Evolutionary conservation across 495 filamentous ascomycete genomes (phyloP), one percentile per base, ranked within the genome.

Genomic region (Neurospora sp.): DNA sequence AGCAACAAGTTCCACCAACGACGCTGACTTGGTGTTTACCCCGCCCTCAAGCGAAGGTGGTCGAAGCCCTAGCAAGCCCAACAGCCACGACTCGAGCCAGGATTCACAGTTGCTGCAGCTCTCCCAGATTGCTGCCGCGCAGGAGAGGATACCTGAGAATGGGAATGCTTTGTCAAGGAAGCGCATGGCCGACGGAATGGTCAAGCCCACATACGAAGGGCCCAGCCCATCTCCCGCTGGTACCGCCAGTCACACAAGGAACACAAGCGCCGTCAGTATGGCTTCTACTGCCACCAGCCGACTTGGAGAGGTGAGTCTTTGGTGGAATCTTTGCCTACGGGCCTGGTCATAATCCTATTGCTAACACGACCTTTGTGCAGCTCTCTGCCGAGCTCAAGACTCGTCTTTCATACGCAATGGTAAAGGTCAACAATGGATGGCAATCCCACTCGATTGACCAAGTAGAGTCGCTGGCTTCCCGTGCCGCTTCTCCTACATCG

Each of bases 401-500:
- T 8, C 91, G 93, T 70, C 85, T 98, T 14, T 92, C 92, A 7
- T 96, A 97, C 80, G 94, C 93, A 42, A 93, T 95, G 84, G 88
- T 94, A 76, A 97, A 97, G 80, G 90, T 98, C 46, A 91, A 95
- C 81, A 90, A 96, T 79, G 93, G 92, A 70, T 93, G 93, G 87
- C 90, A 95, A 82, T 86, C 88, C 14, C 89, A 88, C 74, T 87
- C 86, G 38, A 86, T 92, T 71, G 88, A 89, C 69, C 89, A 94
- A 74, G 84, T 92, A n/a, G 90, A 94, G 77, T 84, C 88, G 16
- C 83, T 91, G 35, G 86, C 91, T 27, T 89, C 90, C 4, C 89
- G 90, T 72, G 86, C 84, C 46, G 84, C 80, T 39, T 89, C 89
- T 7, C 88, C 90, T 3, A 82, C 84, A n/a, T 88, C 87, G 10